Base-by-base conservation (phyloP, 2,329 filamentous ascomycete species). In the Trichoderma semiorbis region DNA sequence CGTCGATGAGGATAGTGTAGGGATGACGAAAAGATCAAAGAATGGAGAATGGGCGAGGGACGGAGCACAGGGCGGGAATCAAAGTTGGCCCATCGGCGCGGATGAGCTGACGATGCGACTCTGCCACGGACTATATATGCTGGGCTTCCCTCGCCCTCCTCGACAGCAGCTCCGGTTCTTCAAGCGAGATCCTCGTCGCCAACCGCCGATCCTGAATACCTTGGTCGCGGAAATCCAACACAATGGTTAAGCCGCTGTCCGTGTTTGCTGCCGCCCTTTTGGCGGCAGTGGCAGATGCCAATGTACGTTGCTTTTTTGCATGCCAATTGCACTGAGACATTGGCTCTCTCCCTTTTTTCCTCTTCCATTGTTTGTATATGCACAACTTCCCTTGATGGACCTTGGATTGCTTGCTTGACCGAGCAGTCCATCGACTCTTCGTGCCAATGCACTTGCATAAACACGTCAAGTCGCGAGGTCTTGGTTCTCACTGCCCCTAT, bases 181-280 rank as follows among this genome's bases (percentile, higher is more conserved):
- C 50, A 63, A 69, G 53, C 65, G 57, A 67, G 30, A 61, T 34
- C 60, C 70, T 64, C 72, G 43, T 72, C 69, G 57, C 64, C 66
- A 69, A 36, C 64, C 60, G 62, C 36, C 53, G 61, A 58, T 71
- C 69, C 61, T 26, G 69, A 64, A 28, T 64, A 26, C 71, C 63
- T 70, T 58, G 62, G 64, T 73, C 62, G 60, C 69, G 58, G 36
- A 55, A 34, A 71, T 14, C 21, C 64, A 57, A 32, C 73, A 77
- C 43, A 73, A 83, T 83, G 81, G 32, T 60, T n/a, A 82, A 80
- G 80, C 75, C 78, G 60, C 71, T 76, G 50, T 76, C 77, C 47
- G 64, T 82, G 50, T 74, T 80, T 36, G 78, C 77, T 64, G 77
- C 79, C 58, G 74, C 80, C 34, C 72, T 80, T 28, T 73, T 82